Percentiles rank a stretch among this genome's conserved stretches.
phyloP scores from a whole-genome alignment of 768 basidiomycete species.

The Podaxis pistillaris region DNA sequence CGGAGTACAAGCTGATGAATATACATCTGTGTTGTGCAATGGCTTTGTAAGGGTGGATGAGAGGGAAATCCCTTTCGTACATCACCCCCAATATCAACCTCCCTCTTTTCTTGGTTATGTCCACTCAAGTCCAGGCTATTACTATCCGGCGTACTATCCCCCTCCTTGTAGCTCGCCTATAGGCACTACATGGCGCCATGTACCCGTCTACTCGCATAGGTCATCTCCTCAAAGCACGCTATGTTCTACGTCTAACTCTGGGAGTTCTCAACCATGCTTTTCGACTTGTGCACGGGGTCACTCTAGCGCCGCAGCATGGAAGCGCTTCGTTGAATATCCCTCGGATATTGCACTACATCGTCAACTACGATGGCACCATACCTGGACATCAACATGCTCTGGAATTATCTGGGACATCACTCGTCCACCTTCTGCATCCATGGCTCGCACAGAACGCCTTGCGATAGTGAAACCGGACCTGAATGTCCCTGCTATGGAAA shows the following conservation, averaged over 20 bases:
- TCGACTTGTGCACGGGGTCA: too few species aligned
- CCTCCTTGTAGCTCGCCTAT: not conserved
- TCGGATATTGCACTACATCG: constrained; percentile 3
- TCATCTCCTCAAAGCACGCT: not conserved
- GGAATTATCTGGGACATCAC: constrained; percentile 43
- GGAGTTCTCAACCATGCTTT: not conserved
- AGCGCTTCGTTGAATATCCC: not conserved
- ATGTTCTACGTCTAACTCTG: not conserved
- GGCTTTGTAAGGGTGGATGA: not conserved
- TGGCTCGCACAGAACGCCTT: constrained; percentile 29
- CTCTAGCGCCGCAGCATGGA: not conserved
- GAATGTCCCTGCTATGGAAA: constrained; percentile 30
- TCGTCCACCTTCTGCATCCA: constrained; percentile 34
- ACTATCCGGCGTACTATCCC: not conserved
- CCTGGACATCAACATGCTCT: not conserved
- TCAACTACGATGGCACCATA: not conserved
- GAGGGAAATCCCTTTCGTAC: not conserved
- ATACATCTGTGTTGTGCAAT: not conserved
- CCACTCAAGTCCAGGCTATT: not conserved
- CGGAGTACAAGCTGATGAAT: not conserved
- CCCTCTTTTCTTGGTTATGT: not conserved
- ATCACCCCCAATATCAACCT: too few species aligned
- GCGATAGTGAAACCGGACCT: constrained; percentile 28
- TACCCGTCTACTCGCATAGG: not conserved
- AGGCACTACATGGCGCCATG: not conserved